Base-by-base conservation (phyloP, 179 eudicot genomes). In the Beta corolliflora region DNA sequence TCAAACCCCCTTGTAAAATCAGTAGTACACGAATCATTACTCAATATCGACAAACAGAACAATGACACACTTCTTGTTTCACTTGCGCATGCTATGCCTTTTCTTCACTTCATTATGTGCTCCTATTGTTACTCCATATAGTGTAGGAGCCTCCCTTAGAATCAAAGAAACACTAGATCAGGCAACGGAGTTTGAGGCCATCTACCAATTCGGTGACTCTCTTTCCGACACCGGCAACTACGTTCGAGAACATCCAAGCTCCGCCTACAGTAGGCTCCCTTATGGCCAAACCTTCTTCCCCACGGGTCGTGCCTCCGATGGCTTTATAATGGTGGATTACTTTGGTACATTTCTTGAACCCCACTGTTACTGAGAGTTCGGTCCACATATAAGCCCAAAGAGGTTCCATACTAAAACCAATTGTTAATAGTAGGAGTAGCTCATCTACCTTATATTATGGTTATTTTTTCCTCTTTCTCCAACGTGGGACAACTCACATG, bases 281-380 rank as follows among this genome's bases (percentile, higher is more conserved):
- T 85, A 82, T n/a, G 87, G 87, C 53, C 58, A 72, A 60, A 82
- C 85, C 67, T 76, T 25, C 66, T 85, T 77, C 59, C 83, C 87
- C 8, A 85, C 87, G 1, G 87, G 87, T 25, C 87, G 87, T 52
- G 82, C 84, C 71, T 85, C 87, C 1, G 81, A 85, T 23, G 87
- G 87, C 58, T 81, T 85, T 31, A 63, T 85, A 44, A 85, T 85
- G 80, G 83, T 85, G 13, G 87, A 85, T 70, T 82, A 75, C 70
- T 29, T 85, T 75, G 87, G 87, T 82, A 85, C 70, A 36, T 36
- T 36, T 36, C 41, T 36, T 36, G 41, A 36, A 36, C 41, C 31
- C 31, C 25, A 25, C 25, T 25, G 25, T 25, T 25, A 25, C 25
- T 25, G 0, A 25, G 25, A 25, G 25, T 25, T 25, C 25, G 25